Percentiles rank a stretch among this genome's conserved stretches.
Evolutionary conservation across 2,329 filamentous ascomycete genomes (phyloP).

Genomic region (Volutella citrinella): DNA sequence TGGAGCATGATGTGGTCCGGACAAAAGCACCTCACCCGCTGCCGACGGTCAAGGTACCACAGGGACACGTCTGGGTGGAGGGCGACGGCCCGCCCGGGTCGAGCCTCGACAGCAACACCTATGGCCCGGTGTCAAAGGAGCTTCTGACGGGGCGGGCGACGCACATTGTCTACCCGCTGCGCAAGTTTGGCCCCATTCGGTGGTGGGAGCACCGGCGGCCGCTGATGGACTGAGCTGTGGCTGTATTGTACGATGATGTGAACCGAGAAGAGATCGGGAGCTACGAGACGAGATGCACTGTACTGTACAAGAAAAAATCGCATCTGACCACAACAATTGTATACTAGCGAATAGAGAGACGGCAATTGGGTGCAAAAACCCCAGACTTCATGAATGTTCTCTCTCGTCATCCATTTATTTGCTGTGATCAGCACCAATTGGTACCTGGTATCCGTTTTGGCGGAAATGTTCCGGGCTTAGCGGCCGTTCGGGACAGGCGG

Average conservation of each 20-base stretch:
- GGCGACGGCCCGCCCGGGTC: constrained; percentile 74
- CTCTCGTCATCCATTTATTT: too few relatives aligned
- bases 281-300: too few relatives aligned
- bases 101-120: constrained; percentile 82
- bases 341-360: too few relatives aligned
- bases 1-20: constrained; percentile 75
- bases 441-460: too few relatives aligned
- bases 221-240: too few relatives aligned
- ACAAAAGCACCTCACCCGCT: constrained; percentile 61
- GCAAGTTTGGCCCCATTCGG: constrained; percentile 53
- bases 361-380: too few relatives aligned
- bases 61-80: constrained; percentile 91
- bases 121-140: constrained; percentile 76
- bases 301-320: too few relatives aligned
- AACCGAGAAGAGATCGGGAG: too few relatives aligned
- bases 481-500: constrained; percentile 3
- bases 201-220: constrained; percentile 52
- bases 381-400: neutral
- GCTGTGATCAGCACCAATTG: too few relatives aligned
- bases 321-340: too few relatives aligned
- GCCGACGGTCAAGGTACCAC: constrained; percentile 62
- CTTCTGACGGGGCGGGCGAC: constrained; percentile 74
- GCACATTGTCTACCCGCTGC: constrained; percentile 67
- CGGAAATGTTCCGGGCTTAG: constrained; percentile 6
- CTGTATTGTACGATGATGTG: too few relatives aligned